These are phyloP conservation scores for Leavenworthia alabamica DNA, from an alignment of 345 rosid genomes.

Conservation along the genomic window DNA sequence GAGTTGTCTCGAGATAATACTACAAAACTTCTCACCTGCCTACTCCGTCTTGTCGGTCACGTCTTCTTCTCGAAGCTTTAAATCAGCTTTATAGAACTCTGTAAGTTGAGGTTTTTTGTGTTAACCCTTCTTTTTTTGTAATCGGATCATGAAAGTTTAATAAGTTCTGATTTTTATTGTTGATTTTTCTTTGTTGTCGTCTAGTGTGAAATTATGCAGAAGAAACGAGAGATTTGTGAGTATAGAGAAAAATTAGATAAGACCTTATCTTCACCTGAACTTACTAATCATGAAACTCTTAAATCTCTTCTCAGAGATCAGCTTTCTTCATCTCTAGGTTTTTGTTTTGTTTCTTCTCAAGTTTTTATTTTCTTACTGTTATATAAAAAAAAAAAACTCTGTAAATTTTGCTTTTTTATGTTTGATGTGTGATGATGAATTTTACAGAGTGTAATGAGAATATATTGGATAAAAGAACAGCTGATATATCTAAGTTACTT, in stretches of 20 bases:
- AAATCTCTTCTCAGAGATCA: slow-evolving; percentile 55
- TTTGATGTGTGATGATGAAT: slow-evolving; percentile 10
- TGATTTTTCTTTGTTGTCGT: not conserved
- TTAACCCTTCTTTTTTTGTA: too few relatives aligned
- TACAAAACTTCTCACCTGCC: slow-evolving; percentile 22
- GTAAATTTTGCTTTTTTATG: not conserved
- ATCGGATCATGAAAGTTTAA: slow-evolving; percentile 7
- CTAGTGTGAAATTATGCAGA: slow-evolving; percentile 41
- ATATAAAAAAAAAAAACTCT: too few relatives aligned
- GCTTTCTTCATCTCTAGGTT: slow-evolving; percentile 55
- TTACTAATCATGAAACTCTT: slow-evolving; percentile 46
- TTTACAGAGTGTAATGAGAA: slow-evolving; percentile 47
- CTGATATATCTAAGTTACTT: slow-evolving; percentile 56
- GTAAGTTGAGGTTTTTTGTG: not conserved
- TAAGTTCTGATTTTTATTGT: not conserved
- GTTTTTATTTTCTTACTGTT: too few relatives aligned
- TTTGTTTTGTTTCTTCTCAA: too few relatives aligned
- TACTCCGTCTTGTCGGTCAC: slow-evolving; percentile 35
- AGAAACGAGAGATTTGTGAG: slow-evolving; percentile 42
- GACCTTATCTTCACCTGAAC: slow-evolving; percentile 65
- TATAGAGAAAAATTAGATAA: slow-evolving; percentile 74
- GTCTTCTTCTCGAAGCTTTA: slow-evolving; percentile 12
- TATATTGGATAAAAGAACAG: slow-evolving; percentile 49
- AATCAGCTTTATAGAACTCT: not conserved
- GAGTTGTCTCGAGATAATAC: slow-evolving; percentile 6